A percentile compares a stretch with the other conserved stretches of the same genome.
Evolutionary conservation across 305 asterid genomes (phyloP).

Genomic region (Rubia peregrina): DNA sequence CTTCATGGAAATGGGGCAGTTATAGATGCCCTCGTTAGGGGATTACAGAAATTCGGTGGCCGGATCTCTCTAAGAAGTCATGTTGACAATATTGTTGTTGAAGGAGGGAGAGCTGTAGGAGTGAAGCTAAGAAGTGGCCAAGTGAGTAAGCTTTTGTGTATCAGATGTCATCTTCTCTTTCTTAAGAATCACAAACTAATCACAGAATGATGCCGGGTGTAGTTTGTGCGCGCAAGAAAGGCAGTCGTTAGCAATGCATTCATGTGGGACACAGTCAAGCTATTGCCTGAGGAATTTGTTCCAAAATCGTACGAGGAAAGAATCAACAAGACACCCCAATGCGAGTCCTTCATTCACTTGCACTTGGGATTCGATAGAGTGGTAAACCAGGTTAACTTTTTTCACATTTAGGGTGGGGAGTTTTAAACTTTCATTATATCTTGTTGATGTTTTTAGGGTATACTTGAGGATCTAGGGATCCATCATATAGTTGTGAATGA

Average conservation of each 20-base stretch:
- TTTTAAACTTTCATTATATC: background rate
- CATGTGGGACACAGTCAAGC: constrained; percentile 84
- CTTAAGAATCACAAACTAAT: constrained; percentile 2
- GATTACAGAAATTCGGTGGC: constrained; percentile 75
- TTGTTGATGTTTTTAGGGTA: constrained; percentile 35
- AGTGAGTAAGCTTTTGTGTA: constrained; percentile 37
- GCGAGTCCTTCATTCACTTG: constrained; percentile 97
- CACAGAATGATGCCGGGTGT: constrained; percentile 19
- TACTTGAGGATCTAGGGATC: constrained; percentile 70
- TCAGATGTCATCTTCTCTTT: constrained; percentile 4
- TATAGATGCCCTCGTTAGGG: constrained; percentile 77
- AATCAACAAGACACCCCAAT: constrained; percentile 62
- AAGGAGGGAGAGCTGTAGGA: constrained; percentile 80
- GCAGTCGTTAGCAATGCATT: constrained; percentile 93
- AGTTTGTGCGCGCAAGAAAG: constrained; percentile 80
- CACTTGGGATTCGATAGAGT: constrained; percentile 80
- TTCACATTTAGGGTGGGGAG: background rate
- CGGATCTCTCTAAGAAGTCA: constrained; percentile 76
- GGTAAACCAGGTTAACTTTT: constrained; percentile 29
- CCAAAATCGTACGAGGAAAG: constrained; percentile 60
- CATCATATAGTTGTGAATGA: constrained; percentile 92
- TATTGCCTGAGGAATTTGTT: constrained; percentile 58
- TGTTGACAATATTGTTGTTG: constrained; percentile 68
- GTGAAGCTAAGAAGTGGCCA: constrained; percentile 84
- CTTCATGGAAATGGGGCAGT: constrained; percentile 83